phyloP scores from a whole-genome alignment of 441 rosid species.

The Bruguiera hainesii region DNA sequence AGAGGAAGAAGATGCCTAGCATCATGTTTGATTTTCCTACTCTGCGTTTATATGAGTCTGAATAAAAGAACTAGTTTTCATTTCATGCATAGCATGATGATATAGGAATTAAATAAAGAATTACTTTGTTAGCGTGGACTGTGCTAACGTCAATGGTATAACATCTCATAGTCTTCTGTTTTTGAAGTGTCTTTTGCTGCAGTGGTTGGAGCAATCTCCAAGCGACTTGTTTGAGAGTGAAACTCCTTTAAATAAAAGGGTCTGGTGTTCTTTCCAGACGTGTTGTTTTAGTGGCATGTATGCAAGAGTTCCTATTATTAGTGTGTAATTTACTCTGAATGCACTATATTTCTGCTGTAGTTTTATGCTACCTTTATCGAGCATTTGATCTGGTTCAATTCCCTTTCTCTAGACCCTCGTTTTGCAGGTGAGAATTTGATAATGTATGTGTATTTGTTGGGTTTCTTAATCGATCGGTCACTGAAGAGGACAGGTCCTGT shows the following conservation, averaged over 20 bases:
- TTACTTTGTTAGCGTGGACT: no score
- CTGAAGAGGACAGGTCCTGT: no score
- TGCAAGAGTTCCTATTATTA: background rate
- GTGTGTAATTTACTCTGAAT: background rate
- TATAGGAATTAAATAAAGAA: background rate
- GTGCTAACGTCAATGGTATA: no score
- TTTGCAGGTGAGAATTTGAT: no score
- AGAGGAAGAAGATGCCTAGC: constrained; percentile 34
- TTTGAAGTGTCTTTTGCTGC: no score
- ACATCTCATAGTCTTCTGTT: no score
- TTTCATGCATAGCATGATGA: constrained; percentile 20
- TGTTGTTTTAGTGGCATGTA: background rate
- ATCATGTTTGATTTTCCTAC: background rate
- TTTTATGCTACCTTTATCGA: background rate
- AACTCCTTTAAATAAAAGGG: background rate
- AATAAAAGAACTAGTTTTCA: constrained; percentile 22
- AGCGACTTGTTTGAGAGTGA: no score
- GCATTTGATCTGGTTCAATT: no score
- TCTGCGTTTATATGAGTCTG: background rate
- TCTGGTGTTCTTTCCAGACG: background rate
- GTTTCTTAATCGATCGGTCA: no score
- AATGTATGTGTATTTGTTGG: no score
- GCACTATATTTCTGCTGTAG: background rate
- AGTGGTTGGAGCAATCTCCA: no score
- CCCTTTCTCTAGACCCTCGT: no score